phyloP scores from a whole-genome alignment of 805 yeast genomes.

The Blastobotrys parvus region DNA sequence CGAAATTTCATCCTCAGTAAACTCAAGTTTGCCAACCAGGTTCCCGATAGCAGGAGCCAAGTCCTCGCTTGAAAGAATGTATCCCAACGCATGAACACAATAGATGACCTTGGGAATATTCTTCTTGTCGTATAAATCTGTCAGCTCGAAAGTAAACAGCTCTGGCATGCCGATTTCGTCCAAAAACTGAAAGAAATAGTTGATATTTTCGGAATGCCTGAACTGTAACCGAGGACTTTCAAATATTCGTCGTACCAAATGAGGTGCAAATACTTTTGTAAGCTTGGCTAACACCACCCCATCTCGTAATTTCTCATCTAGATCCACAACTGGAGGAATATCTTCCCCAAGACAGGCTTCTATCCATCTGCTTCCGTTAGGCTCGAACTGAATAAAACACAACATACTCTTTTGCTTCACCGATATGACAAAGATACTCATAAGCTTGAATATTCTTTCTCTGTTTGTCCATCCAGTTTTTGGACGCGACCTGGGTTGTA shows the following conservation, averaged over 20 bases:
- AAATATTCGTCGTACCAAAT: slow-evolving; percentile 45
- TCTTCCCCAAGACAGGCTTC: slow-evolving; percentile 51
- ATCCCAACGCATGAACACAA: slow-evolving; percentile 83
- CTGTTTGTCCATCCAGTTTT: slow-evolving; percentile 34
- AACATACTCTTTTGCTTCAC: slow-evolving; percentile 54
- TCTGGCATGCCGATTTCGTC: slow-evolving; percentile 73
- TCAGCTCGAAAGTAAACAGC: slow-evolving; percentile 79
- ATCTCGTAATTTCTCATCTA: slow-evolving; percentile 64
- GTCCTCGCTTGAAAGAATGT: slow-evolving; percentile 51
- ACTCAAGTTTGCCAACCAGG: slow-evolving; percentile 53
- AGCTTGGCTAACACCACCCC: slow-evolving; percentile 82
- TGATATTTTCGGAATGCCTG: slow-evolving; percentile 88
- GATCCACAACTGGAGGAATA: slow-evolving; percentile 48
- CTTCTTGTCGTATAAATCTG: slow-evolving; percentile 86
- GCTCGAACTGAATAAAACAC: neutral
- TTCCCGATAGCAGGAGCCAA: slow-evolving; percentile 54
- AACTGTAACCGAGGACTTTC: slow-evolving; percentile 58
- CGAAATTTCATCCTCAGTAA: slow-evolving; percentile 60
- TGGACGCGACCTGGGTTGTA: slow-evolving; percentile 18
- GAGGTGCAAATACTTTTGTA: slow-evolving; percentile 64
- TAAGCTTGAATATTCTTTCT: slow-evolving; percentile 45
- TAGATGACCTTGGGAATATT: slow-evolving; percentile 90
- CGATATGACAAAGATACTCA: slow-evolving; percentile 72
- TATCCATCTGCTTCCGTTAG: slow-evolving; percentile 68
- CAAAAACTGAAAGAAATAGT: slow-evolving; percentile 62